Evolutionary conservation across 768 basidiomycete genomes (phyloP), one percentile per base, ranked within the genome.

Genomic region (Pleurotus salmoneostramineus): DNA sequence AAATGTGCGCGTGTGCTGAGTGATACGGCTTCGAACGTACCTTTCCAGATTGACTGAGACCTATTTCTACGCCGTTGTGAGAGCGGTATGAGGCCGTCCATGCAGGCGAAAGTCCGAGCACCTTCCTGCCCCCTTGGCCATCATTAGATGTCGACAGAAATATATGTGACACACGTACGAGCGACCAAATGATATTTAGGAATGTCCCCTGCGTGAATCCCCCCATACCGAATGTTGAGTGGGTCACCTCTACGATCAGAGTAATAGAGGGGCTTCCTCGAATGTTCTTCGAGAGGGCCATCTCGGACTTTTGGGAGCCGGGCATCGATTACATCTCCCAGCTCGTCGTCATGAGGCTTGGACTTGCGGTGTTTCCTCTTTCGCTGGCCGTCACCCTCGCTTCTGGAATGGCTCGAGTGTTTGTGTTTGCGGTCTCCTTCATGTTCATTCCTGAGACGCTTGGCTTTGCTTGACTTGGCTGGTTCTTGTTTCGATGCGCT

Each of bases 181-280:
- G 72, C 75, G 50, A 84, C 75, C 47, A 82, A 64, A 60, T 74
- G 76, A 66, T 90, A 88, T 67, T 80, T 89, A 12, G 90, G 88
- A 27, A 90, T 70, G 62, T 87, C 82, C 12, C 84, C 78, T 32
- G 78, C 66, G 64, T 89, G 76, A 34, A 88, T 63, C 3, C 82
- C 72, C n/a, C 88, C 89, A 63, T 88, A 91, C 44, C 78, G 78
- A 34, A 89, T 69, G 65, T 88, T 91, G 55, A 84, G 71, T 45
- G 69, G 60, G 67, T 92, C 90, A 2, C 88, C 89, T 63, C 80
- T 82, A 50, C 78, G 76, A 66, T 91, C 89, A 10, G 83, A 83
- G 66, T 80, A 89, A 70, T 82, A 91, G 6, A 72, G 56, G 32
- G 63, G 69, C 46, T 71, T 69, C 15, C 68, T 61, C 63, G 40